These are phyloP conservation scores for Ophiostoma himal-ulmi DNA, from an alignment of 2,329 filamentous ascomycete species.

Conservation along the genomic window DNA sequence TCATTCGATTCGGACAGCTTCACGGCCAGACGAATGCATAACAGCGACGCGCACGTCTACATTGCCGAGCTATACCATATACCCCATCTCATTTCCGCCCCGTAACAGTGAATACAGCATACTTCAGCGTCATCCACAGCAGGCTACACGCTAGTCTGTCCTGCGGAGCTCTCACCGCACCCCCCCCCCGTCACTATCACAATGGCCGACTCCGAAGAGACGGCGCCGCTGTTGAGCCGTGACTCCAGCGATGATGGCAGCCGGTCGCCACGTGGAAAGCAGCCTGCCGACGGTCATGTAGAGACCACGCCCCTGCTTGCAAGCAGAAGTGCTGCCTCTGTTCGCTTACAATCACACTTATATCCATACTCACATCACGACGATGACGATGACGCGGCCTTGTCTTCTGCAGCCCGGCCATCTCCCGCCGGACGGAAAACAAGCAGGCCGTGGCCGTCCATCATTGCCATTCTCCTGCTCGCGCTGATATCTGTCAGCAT, in stretches of 20 bases:
- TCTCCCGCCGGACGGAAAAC: conserved; percentile 34
- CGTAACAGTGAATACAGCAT: neutral
- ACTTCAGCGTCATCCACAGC: conserved; percentile 3
- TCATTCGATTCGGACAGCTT: neutral
- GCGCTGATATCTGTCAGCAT: conserved; percentile 59
- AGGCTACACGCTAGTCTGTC: conserved; percentile 11
- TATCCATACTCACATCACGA: neutral
- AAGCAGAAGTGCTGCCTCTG: neutral
- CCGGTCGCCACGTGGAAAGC: conserved; percentile 5
- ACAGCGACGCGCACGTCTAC: neutral
- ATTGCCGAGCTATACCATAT: neutral
- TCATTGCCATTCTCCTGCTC: conserved; percentile 65
- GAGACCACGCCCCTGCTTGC: conserved; percentile 52
- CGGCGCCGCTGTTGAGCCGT: conserved; percentile 40
- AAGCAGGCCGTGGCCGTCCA: conserved; percentile 65
- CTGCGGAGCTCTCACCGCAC: neutral
- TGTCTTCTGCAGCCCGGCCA: conserved; percentile 5
- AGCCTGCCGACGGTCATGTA: conserved; percentile 19
- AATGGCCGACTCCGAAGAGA: conserved; percentile 41
- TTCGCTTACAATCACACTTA: neutral
- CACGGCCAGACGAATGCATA: neutral
- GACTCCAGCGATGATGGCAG: conserved; percentile 21
- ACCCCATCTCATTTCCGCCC: conserved; percentile 2
- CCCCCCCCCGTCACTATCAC: neutral
- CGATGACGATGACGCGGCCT: conserved; percentile 3